Evolutionary conservation across 208 protist genomes (phyloP), one percentile per base, ranked within the genome.

Genomic region (Wallacemonas collosoma): DNA sequence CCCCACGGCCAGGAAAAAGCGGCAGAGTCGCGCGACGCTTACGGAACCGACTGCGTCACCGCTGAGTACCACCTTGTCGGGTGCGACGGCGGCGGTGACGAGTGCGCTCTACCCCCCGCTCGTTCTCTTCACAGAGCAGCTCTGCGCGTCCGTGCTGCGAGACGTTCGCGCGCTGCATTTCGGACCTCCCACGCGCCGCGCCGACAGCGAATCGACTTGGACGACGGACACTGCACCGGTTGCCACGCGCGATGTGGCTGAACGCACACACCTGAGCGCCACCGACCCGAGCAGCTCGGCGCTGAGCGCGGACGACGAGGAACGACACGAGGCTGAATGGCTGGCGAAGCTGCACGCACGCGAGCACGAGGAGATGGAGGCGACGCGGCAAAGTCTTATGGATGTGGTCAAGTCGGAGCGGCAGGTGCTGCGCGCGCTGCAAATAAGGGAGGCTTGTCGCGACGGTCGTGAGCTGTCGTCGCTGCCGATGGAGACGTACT

Each of bases 401-500:
- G 67, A 64, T n/a, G n/a, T 53, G 38, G 39, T 93, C 26, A 66
- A 72, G 57, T 51, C 75, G 43, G 88, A 93, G 68, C 72, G 76
- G 41, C 85, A 78, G 8, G 39, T 75, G 48, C 71, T 90, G 64
- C 80, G 95, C 15, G 83, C 89, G 54, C 77, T 80, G 48, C 73
- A 92, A 55, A 71, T 96, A 6, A 63, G 84, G 12, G 93, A 97
- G 57, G 68, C 75, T 7, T 69, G 76, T 26, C 64, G 54, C 3
- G 73, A 80, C 5, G 54, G 69, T 8, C 66, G 15, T 7, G 58
- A 58, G 11, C 54, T 80, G 48, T 72, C 75, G 60, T 6, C 44
- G 45, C 56, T 95, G 74, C 94, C 95, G n/a, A 82, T 85, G 58
- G 81, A 97, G 68, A 77, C 80, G 65, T 98, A 98, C 68, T 72